Conservation (phyloP, 495 filamentous ascomycete genomes). For the Hypoxylon cercidicola region DNA sequence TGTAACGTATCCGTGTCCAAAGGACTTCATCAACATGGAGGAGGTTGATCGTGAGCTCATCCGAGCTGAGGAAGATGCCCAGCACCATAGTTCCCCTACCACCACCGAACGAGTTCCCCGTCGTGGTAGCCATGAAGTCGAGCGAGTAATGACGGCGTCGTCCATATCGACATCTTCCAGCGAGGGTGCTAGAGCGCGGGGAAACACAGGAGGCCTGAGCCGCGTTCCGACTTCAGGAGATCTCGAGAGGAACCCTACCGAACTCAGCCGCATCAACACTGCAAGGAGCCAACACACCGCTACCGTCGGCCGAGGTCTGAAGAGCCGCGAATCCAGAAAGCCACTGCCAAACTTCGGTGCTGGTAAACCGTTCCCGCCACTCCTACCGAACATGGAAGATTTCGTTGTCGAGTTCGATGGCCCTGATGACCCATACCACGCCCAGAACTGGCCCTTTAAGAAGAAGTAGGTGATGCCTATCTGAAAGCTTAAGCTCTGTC, state of each 20-base stretch:
- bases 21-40: constrained; percentile 53
- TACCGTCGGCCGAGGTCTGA: constrained; percentile 73
- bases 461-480: constrained; percentile 70
- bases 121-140: constrained; percentile 57
- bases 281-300: constrained; percentile 76
- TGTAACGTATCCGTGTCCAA: not conserved
- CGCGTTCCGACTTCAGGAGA: constrained; percentile 71
- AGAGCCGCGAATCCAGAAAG: constrained; percentile 61
- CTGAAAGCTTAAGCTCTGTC: not conserved
- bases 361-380: constrained; percentile 82
- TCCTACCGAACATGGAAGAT: constrained; percentile 75
- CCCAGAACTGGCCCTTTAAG: constrained; percentile 81
- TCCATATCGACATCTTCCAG: constrained; percentile 61
- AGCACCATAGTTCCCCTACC: constrained; percentile 26
- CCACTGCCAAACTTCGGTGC: constrained; percentile 71
- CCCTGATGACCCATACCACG: constrained; percentile 79
- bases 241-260: constrained; percentile 78
- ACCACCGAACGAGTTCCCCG: constrained; percentile 42
- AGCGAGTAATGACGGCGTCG: constrained; percentile 59
- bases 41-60: constrained; percentile 63
- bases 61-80: constrained; percentile 57
- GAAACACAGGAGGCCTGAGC: constrained; percentile 56
- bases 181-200: constrained; percentile 22
- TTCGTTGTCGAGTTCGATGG: constrained; percentile 92
- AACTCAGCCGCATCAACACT: constrained; percentile 79